These are phyloP conservation scores for Diplodia sapinea DNA, from an alignment of 2,329 filamentous ascomycete species.

Conservation along the genomic window DNA sequence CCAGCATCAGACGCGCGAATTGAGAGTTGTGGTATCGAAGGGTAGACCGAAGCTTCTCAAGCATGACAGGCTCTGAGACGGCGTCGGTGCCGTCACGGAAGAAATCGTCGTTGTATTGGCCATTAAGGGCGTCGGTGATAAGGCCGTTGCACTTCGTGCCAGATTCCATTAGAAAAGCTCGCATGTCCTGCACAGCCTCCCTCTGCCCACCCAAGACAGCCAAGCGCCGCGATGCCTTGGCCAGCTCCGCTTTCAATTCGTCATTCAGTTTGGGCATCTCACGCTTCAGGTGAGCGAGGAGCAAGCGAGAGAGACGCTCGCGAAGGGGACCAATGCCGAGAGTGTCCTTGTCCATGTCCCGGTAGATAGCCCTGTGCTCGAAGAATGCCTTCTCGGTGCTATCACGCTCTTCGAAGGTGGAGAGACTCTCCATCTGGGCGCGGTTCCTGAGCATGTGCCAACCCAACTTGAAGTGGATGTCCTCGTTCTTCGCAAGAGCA, in stretches of 20 bases:
- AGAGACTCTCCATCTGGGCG: constrained; percentile 37
- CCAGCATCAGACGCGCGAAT: neutral
- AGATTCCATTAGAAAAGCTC: neutral
- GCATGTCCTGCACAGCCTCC: neutral
- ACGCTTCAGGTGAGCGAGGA: constrained; percentile 48
- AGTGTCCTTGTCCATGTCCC: neutral
- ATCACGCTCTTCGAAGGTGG: constrained; percentile 33
- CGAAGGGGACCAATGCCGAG: constrained; percentile 59
- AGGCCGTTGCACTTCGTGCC: neutral
- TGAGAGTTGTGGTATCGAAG: neutral
- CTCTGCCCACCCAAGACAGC: neutral
- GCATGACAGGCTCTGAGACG: neutral
- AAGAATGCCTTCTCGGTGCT: neutral
- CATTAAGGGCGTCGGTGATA: neutral
- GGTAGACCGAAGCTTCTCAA: neutral
- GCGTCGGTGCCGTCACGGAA: neutral
- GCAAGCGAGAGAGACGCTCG: constrained; percentile 57
- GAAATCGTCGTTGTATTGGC: constrained; percentile 5
- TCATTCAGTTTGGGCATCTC: constrained; percentile 45
- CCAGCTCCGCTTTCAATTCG: constrained; percentile 40
- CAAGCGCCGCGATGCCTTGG: neutral
- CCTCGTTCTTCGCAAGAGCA: constrained; percentile 48
- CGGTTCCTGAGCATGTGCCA: constrained; percentile 63
- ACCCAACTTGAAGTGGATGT: constrained; percentile 52
- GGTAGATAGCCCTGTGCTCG: neutral